Evolutionary conservation across 2,329 filamentous ascomycete species (phyloP).

Genomic region (Cadophora sp.): DNA sequence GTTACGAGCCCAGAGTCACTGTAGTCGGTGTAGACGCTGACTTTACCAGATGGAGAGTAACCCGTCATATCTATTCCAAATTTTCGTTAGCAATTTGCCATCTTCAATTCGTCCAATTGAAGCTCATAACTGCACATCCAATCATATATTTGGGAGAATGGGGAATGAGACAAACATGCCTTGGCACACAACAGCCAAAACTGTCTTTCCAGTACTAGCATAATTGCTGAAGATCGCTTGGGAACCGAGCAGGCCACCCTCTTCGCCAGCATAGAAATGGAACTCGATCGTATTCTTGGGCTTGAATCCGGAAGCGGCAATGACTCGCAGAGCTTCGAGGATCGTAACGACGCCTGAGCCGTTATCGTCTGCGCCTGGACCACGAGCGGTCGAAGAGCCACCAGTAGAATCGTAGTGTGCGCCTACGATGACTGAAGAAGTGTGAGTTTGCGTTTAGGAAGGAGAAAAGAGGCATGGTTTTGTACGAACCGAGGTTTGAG

Average conservation of each 20-base stretch:
- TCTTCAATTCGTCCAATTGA: background rate
- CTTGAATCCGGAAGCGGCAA: constrained; percentile 73
- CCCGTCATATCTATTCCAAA: constrained; percentile 74
- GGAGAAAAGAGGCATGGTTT: background rate
- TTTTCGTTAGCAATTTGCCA: background rate
- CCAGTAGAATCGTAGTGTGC: constrained; percentile 14
- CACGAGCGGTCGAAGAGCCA: constrained; percentile 45
- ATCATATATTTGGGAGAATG: background rate
- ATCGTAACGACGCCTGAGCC: constrained; percentile 92
- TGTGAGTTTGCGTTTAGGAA: background rate
- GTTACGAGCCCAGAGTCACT: constrained; percentile 6
- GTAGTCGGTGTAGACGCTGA: constrained; percentile 19
- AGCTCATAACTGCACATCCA: too few species aligned
- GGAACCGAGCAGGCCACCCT: constrained; percentile 83
- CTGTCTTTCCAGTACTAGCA: constrained; percentile 69
- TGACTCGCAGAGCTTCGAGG: constrained; percentile 82
- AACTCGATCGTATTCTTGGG: constrained; percentile 90
- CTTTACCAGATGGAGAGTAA: constrained; percentile 14
- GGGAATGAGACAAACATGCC: constrained; percentile 53
- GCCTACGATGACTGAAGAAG: constrained; percentile 6
- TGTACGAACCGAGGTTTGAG: constrained; percentile 19
- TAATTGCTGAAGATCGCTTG: constrained; percentile 87
- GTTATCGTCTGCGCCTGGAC: constrained; percentile 91
- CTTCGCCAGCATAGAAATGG: constrained; percentile 92
- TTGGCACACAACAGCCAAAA: constrained; percentile 96